Conservation (phyloP, 176 grass and related monocot genomes). For the Carex cristatella region DNA sequence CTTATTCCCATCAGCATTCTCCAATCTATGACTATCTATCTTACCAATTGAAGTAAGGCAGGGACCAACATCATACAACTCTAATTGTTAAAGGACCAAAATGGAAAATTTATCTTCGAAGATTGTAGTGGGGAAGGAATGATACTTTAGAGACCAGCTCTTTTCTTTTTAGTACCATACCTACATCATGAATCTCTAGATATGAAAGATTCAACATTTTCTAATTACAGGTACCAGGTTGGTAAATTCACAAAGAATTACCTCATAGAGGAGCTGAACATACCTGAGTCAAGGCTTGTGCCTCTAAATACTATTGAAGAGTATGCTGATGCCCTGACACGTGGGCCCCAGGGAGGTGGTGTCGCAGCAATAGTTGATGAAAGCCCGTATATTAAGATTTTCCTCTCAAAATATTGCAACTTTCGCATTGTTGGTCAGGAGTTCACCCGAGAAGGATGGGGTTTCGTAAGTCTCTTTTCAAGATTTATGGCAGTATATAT, state of each 20-base stretch:
- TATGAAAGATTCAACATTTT: background rate
- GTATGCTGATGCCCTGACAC: slow-evolving; percentile 60
- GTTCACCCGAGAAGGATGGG: slow-evolving; percentile 88
- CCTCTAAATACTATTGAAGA: slow-evolving; percentile 55
- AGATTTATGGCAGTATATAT: too few species aligned
- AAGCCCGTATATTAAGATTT: slow-evolving; percentile 60
- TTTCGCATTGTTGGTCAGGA: slow-evolving; percentile 67
- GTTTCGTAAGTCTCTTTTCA: slow-evolving; percentile 66
- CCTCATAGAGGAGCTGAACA: slow-evolving; percentile 48
- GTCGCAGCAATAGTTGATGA: slow-evolving; percentile 91
- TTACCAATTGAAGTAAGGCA: too few species aligned
- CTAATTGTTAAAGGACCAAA: too few species aligned
- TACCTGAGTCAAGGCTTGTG: slow-evolving; percentile 56
- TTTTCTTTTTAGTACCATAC: too few species aligned
- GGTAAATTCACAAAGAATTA: slow-evolving; percentile 26
- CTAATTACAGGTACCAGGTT: slow-evolving; percentile 36
- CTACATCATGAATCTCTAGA: too few species aligned
- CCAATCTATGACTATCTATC: too few species aligned
- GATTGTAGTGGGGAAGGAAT: too few species aligned
- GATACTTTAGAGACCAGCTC: too few species aligned
- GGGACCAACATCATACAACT: too few species aligned
- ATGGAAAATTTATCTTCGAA: too few species aligned
- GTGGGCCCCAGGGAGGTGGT: slow-evolving; percentile 54
- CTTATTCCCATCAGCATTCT: too few species aligned
- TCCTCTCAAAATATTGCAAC: slow-evolving; percentile 64